Conservation (phyloP, 2,329 filamentous ascomycete species). For the Ophiocordyceps robertsii region DNA sequence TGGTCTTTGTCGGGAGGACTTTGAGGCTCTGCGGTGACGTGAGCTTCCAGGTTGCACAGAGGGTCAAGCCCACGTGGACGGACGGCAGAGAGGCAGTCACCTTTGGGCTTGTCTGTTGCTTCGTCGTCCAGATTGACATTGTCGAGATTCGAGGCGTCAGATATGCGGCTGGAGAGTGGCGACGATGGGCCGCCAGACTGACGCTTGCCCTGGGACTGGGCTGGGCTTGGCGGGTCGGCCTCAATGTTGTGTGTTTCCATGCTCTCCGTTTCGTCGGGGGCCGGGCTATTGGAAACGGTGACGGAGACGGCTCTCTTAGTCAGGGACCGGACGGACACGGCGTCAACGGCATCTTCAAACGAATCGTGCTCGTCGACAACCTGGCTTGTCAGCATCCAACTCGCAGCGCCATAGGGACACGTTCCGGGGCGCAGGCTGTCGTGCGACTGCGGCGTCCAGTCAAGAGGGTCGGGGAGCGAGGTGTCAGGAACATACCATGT, state of each 20-base stretch:
- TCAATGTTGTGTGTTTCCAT: no score
- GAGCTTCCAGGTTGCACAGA: conserved; percentile 4
- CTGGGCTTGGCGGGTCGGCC: conserved; percentile 1
- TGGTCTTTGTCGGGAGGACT: conserved; percentile 22
- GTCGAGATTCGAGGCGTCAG: conserved; percentile 34
- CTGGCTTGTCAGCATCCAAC: conserved; percentile 10
- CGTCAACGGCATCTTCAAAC: conserved; percentile 73
- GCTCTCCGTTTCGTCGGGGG: conserved; percentile 5
- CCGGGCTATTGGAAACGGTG: conserved; percentile 19
- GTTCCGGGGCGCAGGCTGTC: conserved; percentile 4
- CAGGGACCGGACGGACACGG: conserved; percentile 49
- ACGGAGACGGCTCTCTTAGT: conserved; percentile 30
- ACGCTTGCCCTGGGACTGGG: conserved; percentile 8
- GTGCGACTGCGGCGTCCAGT: conserved; percentile 1
- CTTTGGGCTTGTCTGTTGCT: conserved; percentile 17
- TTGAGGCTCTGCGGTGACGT: conserved; percentile 13
- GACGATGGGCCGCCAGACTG: conserved; percentile 20
- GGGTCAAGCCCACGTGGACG: neutral
- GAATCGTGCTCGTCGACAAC: conserved; percentile 20
- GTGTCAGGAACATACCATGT: conserved; percentile 12
- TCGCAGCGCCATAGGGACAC: conserved; percentile 2
- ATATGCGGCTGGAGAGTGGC: conserved; percentile 28
- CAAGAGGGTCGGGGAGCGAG: conserved; percentile 2
- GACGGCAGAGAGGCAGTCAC: conserved; percentile 8
- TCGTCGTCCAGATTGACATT: conserved; percentile 58